phyloP scores from a whole-genome alignment of 2,329 filamentous ascomycete species.

The Fusarium robinianum region DNA sequence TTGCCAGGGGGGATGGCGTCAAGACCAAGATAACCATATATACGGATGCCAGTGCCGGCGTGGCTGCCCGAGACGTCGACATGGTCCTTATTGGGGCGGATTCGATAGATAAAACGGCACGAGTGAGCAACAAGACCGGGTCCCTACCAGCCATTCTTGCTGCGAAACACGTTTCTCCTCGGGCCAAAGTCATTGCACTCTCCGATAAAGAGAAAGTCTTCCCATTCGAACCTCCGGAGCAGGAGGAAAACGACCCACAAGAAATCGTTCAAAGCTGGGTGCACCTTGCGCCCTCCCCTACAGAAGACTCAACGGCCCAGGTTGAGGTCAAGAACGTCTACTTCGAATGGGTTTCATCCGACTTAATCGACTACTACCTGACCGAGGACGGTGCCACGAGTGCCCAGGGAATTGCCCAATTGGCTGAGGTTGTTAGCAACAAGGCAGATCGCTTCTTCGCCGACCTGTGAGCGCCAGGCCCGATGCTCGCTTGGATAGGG shows the following conservation, averaged over 20 bases:
- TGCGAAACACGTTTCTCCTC: slow-evolving; percentile 53
- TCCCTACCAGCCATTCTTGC: slow-evolving; percentile 62
- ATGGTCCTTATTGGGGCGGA: slow-evolving; percentile 68
- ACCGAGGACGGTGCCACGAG: slow-evolving; percentile 56
- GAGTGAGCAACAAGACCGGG: slow-evolving; percentile 70
- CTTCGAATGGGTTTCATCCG: slow-evolving; percentile 63
- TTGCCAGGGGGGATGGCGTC: slow-evolving; percentile 38
- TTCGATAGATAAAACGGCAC: slow-evolving; percentile 59
- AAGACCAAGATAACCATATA: slow-evolving; percentile 51
- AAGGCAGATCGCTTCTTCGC: slow-evolving; percentile 50
- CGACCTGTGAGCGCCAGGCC: slow-evolving; percentile 35
- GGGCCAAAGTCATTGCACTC: slow-evolving; percentile 57
- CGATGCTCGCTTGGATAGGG: slow-evolving; percentile 10
- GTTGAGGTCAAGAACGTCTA: slow-evolving; percentile 55
- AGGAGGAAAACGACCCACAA: slow-evolving; percentile 53
- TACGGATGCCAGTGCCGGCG: slow-evolving; percentile 63
- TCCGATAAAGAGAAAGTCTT: slow-evolving; percentile 65
- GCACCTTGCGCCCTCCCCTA: slow-evolving; percentile 9
- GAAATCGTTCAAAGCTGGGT: slow-evolving; percentile 58
- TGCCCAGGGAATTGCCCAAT: slow-evolving; percentile 44
- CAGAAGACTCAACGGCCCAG: slow-evolving; percentile 1
- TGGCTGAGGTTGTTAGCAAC: slow-evolving; percentile 44
- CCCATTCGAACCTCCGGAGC: slow-evolving; percentile 48
- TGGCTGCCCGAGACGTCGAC: slow-evolving; percentile 57
- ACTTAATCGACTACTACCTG: slow-evolving; percentile 57